Conservation (phyloP, 78 protist species). For the slime mould (Dictyostelium discoideum) region DNA sequence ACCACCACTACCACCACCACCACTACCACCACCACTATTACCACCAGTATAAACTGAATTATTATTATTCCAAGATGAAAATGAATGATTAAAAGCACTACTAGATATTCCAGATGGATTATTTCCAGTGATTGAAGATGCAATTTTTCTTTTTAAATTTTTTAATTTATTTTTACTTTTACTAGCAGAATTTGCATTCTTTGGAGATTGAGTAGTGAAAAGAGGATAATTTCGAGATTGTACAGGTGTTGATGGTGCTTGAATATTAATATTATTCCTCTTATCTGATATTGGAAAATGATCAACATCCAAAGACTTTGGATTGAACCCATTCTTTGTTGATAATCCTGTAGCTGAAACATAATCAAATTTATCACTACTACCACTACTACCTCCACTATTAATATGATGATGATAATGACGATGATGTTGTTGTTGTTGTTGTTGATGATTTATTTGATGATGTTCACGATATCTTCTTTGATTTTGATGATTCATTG, state of each 20-base stretch:
- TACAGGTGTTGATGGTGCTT: background rate
- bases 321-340: background rate
- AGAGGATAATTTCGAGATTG: background rate
- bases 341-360: background rate
- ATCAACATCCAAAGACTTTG: background rate
- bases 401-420: background rate
- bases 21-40: background rate
- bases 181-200: background rate
- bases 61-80: background rate
- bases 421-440: background rate
- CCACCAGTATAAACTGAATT: background rate
- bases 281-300: background rate
- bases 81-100: conserved; percentile 8
- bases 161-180: background rate
- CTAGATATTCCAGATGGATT: background rate
- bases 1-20: background rate
- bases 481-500: background rate
- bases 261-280: background rate
- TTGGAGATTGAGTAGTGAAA: conserved; percentile 13
- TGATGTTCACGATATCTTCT: background rate
- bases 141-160: background rate
- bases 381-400: background rate
- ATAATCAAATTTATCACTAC: background rate
- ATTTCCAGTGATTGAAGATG: background rate
- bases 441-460: background rate